Conservation (phyloP, 495 filamentous ascomycete species). For the Chaetomium cochliodes region DNA sequence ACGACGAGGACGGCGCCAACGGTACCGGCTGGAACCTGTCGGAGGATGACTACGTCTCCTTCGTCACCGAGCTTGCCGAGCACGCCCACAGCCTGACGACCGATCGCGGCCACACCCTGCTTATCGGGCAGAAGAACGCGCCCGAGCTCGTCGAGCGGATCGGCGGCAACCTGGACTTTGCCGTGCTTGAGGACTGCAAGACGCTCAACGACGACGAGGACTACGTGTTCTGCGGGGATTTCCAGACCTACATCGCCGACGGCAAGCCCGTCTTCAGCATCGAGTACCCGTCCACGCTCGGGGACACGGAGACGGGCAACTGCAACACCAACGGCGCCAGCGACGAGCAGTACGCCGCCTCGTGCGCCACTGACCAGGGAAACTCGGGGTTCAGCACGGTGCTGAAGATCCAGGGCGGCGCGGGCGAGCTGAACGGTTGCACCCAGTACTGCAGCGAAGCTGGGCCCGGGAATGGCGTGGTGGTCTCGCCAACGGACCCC, state of each 20-base stretch:
- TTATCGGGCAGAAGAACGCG: slow-evolving; percentile 66
- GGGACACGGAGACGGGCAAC: not conserved
- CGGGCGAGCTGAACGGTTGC: slow-evolving; percentile 62
- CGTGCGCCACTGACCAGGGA: slow-evolving; percentile 3
- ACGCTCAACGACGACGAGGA: slow-evolving; percentile 47
- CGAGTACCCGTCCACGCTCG: slow-evolving; percentile 54
- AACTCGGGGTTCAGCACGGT: slow-evolving; percentile 57
- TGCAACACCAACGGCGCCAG: slow-evolving; percentile 40
- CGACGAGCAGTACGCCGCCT: slow-evolving; percentile 27
- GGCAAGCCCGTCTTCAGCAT: slow-evolving; percentile 72
- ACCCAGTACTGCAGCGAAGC: slow-evolving; percentile 46
- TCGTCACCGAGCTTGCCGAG: slow-evolving; percentile 56
- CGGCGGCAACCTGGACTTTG: slow-evolving; percentile 58
- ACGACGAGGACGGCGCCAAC: slow-evolving; percentile 34
- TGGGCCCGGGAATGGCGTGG: slow-evolving; percentile 8
- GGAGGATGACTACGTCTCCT: slow-evolving; percentile 53
- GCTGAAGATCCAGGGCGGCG: slow-evolving; percentile 47
- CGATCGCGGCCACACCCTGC: slow-evolving; percentile 43
- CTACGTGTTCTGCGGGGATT: slow-evolving; percentile 48
- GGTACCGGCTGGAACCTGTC: slow-evolving; percentile 57
- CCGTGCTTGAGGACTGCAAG: slow-evolving; percentile 70
- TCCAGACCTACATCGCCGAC: slow-evolving; percentile 53
- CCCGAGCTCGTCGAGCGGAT: slow-evolving; percentile 55
- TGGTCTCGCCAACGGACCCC: slow-evolving; percentile 8
- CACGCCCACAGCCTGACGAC: slow-evolving; percentile 50